Evolutionary conservation across 2,329 filamentous ascomycete species (phyloP).

Genomic region (Pseudocercospora eumusae): DNA sequence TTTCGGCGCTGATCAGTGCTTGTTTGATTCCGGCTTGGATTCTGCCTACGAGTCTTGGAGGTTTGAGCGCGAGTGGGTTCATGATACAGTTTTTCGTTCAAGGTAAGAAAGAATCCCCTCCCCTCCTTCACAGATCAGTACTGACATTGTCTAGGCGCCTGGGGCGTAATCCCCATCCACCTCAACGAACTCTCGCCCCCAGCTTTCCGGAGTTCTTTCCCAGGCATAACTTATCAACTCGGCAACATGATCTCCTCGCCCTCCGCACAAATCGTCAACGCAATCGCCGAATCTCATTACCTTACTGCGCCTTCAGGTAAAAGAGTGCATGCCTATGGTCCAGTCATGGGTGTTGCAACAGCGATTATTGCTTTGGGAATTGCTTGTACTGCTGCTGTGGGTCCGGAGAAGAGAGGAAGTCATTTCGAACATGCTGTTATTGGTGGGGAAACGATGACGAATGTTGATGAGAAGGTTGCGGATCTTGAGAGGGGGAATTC

Average conservation of each 20-base stretch:
- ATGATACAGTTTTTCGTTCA: constrained; percentile 70
- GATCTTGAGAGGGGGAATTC: constrained; percentile 24
- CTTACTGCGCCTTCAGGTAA: constrained; percentile 51
- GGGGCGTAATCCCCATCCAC: constrained; percentile 71
- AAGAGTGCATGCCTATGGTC: constrained; percentile 68
- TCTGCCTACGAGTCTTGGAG: constrained; percentile 60
- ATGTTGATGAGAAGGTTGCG: constrained; percentile 19
- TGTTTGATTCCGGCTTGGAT: constrained; percentile 70
- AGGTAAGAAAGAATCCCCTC: constrained; percentile 39
- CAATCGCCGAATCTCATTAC: constrained; percentile 64
- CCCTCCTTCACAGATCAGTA: not conserved
- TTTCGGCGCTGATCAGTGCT: constrained; percentile 61
- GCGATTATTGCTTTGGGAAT: constrained; percentile 75
- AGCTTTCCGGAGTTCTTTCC: constrained; percentile 70
- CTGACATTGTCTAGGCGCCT: constrained; percentile 43
- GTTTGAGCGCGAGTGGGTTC: constrained; percentile 66
- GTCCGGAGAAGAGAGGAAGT: constrained; percentile 72
- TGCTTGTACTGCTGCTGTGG: constrained; percentile 65
- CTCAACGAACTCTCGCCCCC: constrained; percentile 72
- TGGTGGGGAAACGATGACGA: constrained; percentile 23
- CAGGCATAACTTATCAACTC: constrained; percentile 66
- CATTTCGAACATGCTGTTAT: constrained; percentile 63
- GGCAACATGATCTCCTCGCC: constrained; percentile 75
- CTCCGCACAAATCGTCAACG: constrained; percentile 75
- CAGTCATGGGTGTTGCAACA: constrained; percentile 73